Base-by-base conservation (phyloP, 139 green algal species). In the Picochlorum costavermella region DNA sequence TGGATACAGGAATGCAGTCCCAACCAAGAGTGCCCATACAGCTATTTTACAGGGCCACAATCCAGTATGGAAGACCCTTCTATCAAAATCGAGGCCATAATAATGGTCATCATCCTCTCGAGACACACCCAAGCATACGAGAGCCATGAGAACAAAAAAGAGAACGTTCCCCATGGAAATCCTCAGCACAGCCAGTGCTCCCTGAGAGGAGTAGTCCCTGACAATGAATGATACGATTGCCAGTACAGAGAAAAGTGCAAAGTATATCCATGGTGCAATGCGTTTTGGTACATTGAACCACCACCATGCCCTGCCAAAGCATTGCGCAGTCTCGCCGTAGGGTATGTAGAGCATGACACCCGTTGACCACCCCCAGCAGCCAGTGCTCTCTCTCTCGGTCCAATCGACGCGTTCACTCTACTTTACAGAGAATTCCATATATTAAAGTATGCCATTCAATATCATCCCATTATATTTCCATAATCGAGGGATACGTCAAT, bases 131-230 rank as follows among this genome's bases (percentile, higher is more conserved):
- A 89, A 46, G 29, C 80, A 63, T 10, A 75, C 9, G 29, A 91
- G 16, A 2, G 71, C 36, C 56, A 88, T 79, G 25, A 76, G 48
- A 0, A 64, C 50, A 61, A 91, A 94, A 70, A 89, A 94, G 5
- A 74, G 30, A 60, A 90, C 83, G 58, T 81, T 92, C 8, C 81
- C 87, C 37, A 93, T 88, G 45, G 51, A 75, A 56, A 95, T 75
- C 16, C 87, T 75, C 50, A 91, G 68, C 4, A 86, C 86, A 6
- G 85, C 80, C 46, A 84, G 61, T 60, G 84, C 69, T 3, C 79
- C 79, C 16, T 69, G 61, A 58, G 83, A 91, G 16, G 46, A 36
- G 10, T 87, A 90, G 60, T 86, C 83, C 2, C 85, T 65, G 63
- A 91, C 65, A 20, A 82, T 48, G 82, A 83, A 91, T 0, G 70